Evolutionary conservation across 345 rosid species (phyloP), one percentile per base, ranked within the genome.

Genomic region (Salix udensis): DNA sequence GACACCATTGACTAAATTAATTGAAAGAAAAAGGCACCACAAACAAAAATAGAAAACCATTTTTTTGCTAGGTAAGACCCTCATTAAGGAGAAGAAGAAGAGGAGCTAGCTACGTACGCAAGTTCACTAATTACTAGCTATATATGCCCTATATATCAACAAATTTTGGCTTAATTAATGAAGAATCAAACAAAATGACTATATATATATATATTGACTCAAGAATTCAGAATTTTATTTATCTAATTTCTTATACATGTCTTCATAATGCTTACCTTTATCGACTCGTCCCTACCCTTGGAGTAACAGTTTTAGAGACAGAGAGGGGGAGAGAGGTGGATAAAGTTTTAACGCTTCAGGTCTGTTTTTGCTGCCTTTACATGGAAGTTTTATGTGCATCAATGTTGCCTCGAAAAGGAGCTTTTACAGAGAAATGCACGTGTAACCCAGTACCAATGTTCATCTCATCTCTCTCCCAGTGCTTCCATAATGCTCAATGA

Each of bases 391-490:
- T 10, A 36, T 26, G 31, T 13, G 37, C 31, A 65, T 65, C 37
- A 62, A 74, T 52, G 64, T 68, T 84, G 82, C 92, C 93, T 89
- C 86, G 91, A 81, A 86, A 91, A 91, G 73, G 87, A 89, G 83
- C 85, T 87, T 80, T 78, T 79, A 65, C 82, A 82, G 84, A 66
- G 84, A 76, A 83, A 78, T 68, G 88, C 94, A 88, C 91, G 87
- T 89, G 92, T 85, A 78, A 86, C 83, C 72, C 86, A 86, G 85
- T 79, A 77, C 78, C 96, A 84, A 84, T 84, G 84, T 80, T 85
- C 86, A 78, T 85, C 83, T 85, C 86, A 78, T 85, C 83, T 74
- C 84, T 78, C 44, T 61, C 42, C 69, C 19, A 10, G 1, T 15
- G 64, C 76, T 78, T 78, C 84, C 75, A 68, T 77, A 58, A 76